Evolutionary conservation across 75 land plant species (phyloP), one percentile per base, ranked within the genome.

Genomic region (Ceratopteris richardii): DNA sequence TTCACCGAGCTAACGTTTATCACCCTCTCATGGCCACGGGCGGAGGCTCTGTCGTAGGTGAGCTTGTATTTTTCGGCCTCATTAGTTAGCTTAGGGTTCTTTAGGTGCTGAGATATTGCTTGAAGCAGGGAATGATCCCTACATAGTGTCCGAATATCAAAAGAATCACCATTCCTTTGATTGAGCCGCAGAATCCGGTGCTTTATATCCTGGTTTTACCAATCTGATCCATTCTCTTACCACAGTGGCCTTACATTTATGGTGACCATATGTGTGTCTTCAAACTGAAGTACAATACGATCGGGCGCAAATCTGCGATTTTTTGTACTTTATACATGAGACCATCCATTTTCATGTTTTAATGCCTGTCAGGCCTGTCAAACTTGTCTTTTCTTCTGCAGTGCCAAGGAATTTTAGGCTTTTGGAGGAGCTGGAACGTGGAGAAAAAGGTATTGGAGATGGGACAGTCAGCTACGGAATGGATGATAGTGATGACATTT

Each of bases 401-500:
- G 84, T 85, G 60, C 84, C 83, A 44, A 62, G 84, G 26, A 84
- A 73, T 55, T 84, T 84, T 57, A 68, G 87, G 56, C 61, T 87
- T n/a, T 66, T 87, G 37, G 91, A 87, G 40, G 91, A 87, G 44
- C 79, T 87, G 44, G 91, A 87, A 64, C 71, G 91, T 53, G 91
- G 91, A 13, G 91, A 86, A 59, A 86, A 86, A 51, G 90, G 90
- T 0, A 79, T 86, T 66, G 90, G 90, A 17, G 90, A 86, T 77
- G 86, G 85, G 27, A 71, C 84, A 51, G 90, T 86, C 29, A 86
- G 90, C 60, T 86, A 82, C 58, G 91, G 90, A 29, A 87, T 87
- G 91, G 91, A 87, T 75, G 91, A 83, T 66, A 73, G 77, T 12
- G 87, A 87, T 71, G 91, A 83, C 46, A 68, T 83, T 11, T 75